These are phyloP conservation scores for Gossypium bickii DNA, from an alignment of 345 rosid species.

Conservation along the genomic window DNA sequence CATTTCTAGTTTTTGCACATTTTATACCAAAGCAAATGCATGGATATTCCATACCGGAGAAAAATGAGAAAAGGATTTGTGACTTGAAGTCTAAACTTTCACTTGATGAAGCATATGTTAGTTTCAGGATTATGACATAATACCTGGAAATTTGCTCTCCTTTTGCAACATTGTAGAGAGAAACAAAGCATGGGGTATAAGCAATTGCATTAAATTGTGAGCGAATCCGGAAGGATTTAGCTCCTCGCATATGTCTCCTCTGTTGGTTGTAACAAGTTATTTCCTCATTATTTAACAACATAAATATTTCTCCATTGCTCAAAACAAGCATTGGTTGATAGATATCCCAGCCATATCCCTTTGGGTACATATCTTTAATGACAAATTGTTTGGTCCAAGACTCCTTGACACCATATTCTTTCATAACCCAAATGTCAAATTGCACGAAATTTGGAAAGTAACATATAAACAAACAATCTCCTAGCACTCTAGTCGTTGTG, in stretches of 20 bases:
- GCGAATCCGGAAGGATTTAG: slow-evolving; percentile 11
- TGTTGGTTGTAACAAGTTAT: slow-evolving; percentile 5
- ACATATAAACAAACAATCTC: slow-evolving; percentile 8
- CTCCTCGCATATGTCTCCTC: background rate
- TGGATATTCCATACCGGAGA: too few species aligned
- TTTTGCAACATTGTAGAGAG: too few species aligned
- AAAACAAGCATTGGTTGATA: slow-evolving; percentile 11
- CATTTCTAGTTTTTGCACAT: too few species aligned
- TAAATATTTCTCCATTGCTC: slow-evolving; percentile 14
- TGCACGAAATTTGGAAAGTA: background rate
- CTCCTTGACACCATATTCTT: slow-evolving; percentile 17
- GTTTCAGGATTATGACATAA: background rate
- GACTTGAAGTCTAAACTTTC: too few species aligned
- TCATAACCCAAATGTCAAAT: slow-evolving; percentile 19
- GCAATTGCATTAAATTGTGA: background rate
- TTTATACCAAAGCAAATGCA: too few species aligned
- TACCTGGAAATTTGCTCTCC: slow-evolving; percentile 11
- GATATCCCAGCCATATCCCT: background rate
- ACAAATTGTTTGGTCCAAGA: slow-evolving; percentile 23
- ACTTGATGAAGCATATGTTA: too few species aligned
- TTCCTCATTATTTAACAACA: background rate
- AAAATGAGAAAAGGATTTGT: too few species aligned
- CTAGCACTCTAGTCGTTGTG: slow-evolving; percentile 13
- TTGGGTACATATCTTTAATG: background rate
- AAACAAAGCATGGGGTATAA: too few species aligned